Base-by-base conservation (phyloP, 176 grass and related monocot species). In the Paspalum vaginatum region DNA sequence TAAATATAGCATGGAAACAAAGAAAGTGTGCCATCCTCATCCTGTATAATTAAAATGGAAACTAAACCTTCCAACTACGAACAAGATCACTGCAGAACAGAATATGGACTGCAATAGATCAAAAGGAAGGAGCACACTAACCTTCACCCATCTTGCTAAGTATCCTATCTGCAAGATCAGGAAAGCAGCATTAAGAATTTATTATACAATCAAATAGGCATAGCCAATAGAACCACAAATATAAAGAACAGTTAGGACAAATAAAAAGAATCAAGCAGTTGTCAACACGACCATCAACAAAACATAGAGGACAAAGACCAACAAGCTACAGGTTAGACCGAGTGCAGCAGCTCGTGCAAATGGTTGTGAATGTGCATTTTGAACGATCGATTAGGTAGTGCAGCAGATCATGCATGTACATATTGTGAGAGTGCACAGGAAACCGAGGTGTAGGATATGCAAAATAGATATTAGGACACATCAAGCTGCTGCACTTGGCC, bases 101-200 rank as follows among this genome's bases (percentile, higher is more conserved):
- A 70, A 65, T 27, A 65, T 27, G 63, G 27, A 69, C 11, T 21
- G 54, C 21, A 49, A 43, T 72, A 68, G 18, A 75, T 13, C 46
- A 59, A 15, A 75, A 68, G 37, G 18, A 75, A 68, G 37, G 54
- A 79, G 65, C 63, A 47, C 37, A 80, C 96, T 81, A 65, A 99
- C 96, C 96, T 99, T 95, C 96, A 68, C 96, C 96, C 96, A 99
- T 99, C 82, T 99, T 99, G 90, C 86, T 95, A 39, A 95, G 90
- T 85, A 99, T 99, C 75, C 88, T 89, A 91, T 99, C 96, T 99
- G 92, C 85, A 91, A 80, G 39, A 65, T 24, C 37, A 81, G 73
- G 17, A 65, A 85, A 56, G 65, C 32, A 82, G 64, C 10, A 42
- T 85, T 42, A 89, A 49, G 40, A n/a, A 32, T 66, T 65, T 65